phyloP scores from a whole-genome alignment of 2,329 filamentous ascomycete genomes.

The Pseudocercospora crystallina region DNA sequence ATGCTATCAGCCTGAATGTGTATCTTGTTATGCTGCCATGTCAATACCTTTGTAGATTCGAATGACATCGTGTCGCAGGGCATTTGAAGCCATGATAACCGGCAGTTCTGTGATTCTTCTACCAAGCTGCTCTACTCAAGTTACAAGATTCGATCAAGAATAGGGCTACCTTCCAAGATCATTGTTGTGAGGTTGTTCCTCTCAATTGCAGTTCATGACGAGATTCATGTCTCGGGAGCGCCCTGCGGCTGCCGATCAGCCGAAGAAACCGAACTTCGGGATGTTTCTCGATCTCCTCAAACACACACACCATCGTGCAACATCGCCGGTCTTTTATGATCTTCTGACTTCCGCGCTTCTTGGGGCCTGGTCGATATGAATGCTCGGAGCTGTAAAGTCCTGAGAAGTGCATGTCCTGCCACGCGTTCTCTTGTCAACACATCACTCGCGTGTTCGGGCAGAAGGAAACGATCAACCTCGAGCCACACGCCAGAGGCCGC shows the following conservation, averaged over 20 bases:
- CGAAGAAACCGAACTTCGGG: too few species aligned
- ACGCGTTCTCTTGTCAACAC: neutral
- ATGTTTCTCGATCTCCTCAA: too few species aligned
- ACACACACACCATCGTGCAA: too few species aligned
- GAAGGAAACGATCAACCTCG: constrained; percentile 4
- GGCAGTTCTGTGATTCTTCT: neutral
- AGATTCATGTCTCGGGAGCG: too few species aligned
- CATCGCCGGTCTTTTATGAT: too few species aligned
- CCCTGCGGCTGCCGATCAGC: too few species aligned
- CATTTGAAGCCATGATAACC: constrained; percentile 15
- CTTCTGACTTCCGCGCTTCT: too few species aligned
- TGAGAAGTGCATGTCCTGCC: neutral
- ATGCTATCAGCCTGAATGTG: neutral
- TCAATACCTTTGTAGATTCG: constrained; percentile 78
- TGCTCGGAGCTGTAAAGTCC: neutral
- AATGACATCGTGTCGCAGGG: constrained; percentile 75
- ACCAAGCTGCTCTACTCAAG: too few species aligned
- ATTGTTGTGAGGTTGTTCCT: too few species aligned
- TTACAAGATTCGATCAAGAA: too few species aligned
- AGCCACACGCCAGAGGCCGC: constrained; percentile 20
- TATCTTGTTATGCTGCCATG: neutral
- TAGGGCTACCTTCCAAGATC: too few species aligned
- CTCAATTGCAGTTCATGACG: too few species aligned
- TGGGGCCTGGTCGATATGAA: neutral
- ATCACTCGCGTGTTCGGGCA: neutral